Evolutionary conservation across 805 yeast species (phyloP).

Genomic region (Metschnikowia drakensbergensis): DNA sequence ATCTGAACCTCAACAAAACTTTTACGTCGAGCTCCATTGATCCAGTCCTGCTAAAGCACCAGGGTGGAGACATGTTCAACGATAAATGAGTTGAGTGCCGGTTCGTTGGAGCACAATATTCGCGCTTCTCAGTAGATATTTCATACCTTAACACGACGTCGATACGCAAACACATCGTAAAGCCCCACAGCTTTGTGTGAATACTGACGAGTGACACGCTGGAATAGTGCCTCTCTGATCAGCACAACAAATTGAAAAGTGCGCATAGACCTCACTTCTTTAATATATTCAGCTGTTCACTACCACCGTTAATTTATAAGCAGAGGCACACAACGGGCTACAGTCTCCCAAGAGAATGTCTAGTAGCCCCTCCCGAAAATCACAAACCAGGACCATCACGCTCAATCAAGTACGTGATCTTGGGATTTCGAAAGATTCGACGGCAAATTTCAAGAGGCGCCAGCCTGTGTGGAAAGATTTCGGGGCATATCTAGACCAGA

Average conservation of each 20-base stretch:
- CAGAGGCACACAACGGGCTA: constrained; percentile 1
- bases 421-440: constrained; percentile 6
- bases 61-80: constrained; percentile 4
- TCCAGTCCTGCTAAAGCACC: constrained; percentile 14
- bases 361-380: constrained; percentile 9
- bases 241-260: neutral
- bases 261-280: neutral
- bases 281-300: neutral
- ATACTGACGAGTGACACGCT: neutral
- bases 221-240: neutral
- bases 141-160: constrained; percentile 3
- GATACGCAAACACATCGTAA: neutral
- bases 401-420: constrained; percentile 17
- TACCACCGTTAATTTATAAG: neutral
- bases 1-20: constrained; percentile 17
- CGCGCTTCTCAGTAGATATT: constrained; percentile 3
- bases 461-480: constrained; percentile 42
- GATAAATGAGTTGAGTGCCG: neutral
- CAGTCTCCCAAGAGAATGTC: constrained; percentile 15
- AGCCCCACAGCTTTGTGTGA: constrained; percentile 3
- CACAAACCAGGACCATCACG: constrained; percentile 14
- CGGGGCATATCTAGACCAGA: constrained; percentile 41
- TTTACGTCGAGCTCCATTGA: constrained; percentile 14
- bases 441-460: constrained; percentile 10
- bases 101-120: neutral